phyloP scores from a whole-genome alignment of 2,329 filamentous ascomycete species.

The Phaeosphaeriaceae sp. region DNA sequence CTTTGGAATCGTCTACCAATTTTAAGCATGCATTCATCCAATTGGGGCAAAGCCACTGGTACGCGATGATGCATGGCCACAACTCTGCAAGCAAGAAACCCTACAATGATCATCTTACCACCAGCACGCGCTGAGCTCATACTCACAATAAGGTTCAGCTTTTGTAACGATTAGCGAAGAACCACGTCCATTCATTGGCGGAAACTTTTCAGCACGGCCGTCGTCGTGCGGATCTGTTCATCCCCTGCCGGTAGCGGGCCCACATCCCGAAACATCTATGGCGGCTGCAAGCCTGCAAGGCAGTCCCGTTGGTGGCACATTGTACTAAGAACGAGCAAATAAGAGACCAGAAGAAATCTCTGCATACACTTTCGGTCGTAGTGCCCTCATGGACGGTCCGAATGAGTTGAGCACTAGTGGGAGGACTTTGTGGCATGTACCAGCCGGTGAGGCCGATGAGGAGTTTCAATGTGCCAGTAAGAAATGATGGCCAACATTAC shows the following conservation, averaged over 20 bases:
- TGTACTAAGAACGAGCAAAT: background rate
- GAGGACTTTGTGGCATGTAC: background rate
- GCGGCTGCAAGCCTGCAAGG: background rate
- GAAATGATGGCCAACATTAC: background rate
- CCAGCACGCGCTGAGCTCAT: background rate
- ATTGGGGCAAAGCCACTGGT: background rate
- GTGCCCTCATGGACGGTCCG: background rate
- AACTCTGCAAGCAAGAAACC: background rate
- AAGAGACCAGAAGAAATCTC: background rate
- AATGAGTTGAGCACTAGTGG: background rate
- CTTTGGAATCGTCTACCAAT: background rate
- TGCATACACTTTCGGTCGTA: background rate
- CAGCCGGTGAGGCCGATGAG: background rate
- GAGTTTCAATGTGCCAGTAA: background rate
- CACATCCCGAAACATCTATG: background rate
- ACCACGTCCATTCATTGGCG: background rate
- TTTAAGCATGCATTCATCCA: background rate
- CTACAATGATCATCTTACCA: background rate
- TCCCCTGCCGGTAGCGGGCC: background rate
- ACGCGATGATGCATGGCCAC: background rate
- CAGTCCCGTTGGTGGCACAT: background rate
- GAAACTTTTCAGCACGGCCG: background rate
- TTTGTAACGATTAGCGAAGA: background rate
- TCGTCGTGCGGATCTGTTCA: background rate
- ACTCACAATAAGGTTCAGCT: background rate